Conservation (phyloP, 345 rosid genomes). For the Cardamine resedifolia region DNA sequence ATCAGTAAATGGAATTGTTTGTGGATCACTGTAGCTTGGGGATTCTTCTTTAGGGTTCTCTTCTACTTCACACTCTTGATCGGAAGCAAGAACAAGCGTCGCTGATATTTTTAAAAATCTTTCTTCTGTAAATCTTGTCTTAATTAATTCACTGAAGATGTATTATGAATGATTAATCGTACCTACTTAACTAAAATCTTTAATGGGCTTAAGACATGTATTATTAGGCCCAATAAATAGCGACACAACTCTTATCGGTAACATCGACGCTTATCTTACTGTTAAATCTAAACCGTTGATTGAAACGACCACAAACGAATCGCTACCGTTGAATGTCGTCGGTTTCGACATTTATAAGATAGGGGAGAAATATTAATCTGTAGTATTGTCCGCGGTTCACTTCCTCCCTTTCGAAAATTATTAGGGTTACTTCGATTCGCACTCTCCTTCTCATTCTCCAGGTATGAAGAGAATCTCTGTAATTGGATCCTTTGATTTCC, state of each 20-base stretch:
- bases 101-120: constrained; percentile 34
- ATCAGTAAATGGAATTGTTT: constrained; percentile 78
- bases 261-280: background rate
- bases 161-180: background rate
- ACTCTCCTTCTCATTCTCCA: constrained; percentile 14
- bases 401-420: constrained; percentile 4
- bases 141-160: background rate
- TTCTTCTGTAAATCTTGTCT: background rate
- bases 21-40: constrained; percentile 88
- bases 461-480: constrained; percentile 23
- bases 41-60: constrained; percentile 73
- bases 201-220: constrained; percentile 27
- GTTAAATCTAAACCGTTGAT: constrained; percentile 26
- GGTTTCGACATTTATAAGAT: constrained; percentile 23
- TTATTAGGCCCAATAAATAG: background rate
- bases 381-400: constrained; percentile 21
- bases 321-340: constrained; percentile 25
- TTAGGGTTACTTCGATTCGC: constrained; percentile 32
- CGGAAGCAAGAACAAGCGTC: constrained; percentile 93
- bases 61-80: constrained; percentile 72
- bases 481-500: background rate
- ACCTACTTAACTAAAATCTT: background rate
- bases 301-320: background rate
- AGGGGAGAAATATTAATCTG: background rate
- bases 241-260: background rate